phyloP scores from a whole-genome alignment of 2,329 filamentous ascomycete species.

The Chalaropsis ovoidea region DNA sequence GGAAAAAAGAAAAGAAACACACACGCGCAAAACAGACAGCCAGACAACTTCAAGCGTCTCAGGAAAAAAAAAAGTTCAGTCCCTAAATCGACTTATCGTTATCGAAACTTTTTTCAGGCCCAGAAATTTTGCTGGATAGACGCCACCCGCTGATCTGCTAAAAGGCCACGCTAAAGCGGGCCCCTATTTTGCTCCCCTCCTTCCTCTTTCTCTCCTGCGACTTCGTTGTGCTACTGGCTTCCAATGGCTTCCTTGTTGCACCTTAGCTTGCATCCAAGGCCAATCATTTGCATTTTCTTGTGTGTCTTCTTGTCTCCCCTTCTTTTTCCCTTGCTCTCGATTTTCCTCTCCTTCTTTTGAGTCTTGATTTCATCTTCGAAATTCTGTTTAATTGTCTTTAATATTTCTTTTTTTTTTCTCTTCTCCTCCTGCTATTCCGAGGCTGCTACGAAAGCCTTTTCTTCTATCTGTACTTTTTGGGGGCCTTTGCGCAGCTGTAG shows the following conservation, averaged over 20 bases:
- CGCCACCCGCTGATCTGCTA: neutral
- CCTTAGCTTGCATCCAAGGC: conserved; percentile 20
- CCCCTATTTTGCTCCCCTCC: neutral
- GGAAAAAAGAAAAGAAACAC: neutral
- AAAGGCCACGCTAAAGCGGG: conserved; percentile 15
- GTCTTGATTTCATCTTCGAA: conserved; percentile 9
- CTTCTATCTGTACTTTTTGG: neutral
- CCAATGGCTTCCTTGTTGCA: conserved; percentile 18
- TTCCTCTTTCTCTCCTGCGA: neutral
- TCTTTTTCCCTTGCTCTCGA: conserved; percentile 14
- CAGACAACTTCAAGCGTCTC: neutral
- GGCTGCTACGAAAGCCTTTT: neutral
- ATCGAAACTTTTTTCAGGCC: conserved; percentile 1
- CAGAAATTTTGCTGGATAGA: neutral
- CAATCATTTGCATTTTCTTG: conserved; percentile 15
- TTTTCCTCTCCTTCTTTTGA: conserved; percentile 10
- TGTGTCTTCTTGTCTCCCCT: conserved; percentile 11
- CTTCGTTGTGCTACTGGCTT: neutral
- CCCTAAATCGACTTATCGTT: neutral
- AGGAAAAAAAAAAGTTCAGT: conserved; percentile 17
- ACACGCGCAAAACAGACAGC: conserved; percentile 14
- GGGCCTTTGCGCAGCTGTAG: conserved; percentile 12
- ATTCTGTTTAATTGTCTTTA: conserved; percentile 21
- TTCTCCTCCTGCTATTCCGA: neutral
- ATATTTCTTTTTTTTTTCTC: conserved; percentile 24